Evolutionary conservation across 768 basidiomycete species (phyloP), one percentile per base, ranked within the genome.

Genomic region (Psilocybe tampanensis): DNA sequence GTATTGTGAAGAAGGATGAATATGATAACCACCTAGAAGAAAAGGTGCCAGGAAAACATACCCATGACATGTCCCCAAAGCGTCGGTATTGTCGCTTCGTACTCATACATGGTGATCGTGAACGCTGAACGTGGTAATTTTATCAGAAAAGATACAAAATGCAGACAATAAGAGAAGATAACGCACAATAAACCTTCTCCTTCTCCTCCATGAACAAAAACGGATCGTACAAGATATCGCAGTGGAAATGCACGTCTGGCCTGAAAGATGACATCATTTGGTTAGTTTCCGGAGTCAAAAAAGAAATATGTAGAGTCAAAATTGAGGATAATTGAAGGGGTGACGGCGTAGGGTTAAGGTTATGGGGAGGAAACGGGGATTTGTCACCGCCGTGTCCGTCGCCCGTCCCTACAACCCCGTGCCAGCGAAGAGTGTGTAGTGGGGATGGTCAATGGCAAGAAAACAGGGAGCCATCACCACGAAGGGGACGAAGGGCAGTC

Each of bases 41-140:
- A 11, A 52, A 23, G 9, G 42, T 47, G 23, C 44, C 17, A n/a
- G n/a, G n/a, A n/a, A 26, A 9, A 66, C 72, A 3, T 50, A 86
- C 89, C 83, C 73, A 83, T 87, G 32, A 88, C 86, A 12, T 82
- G 75, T 3, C 79, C 69, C 91, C 91, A 94, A 0, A 94, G 74
- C 0, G 86, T 86, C 8, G 85, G 82, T 32, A 93, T 90, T 2
- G 91, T 93, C 51, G 83, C 83, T 47, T 81, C 79, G 61, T 86
- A 90, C 66, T 93, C 91, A 64, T 85, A 88, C 58, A 92, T 76
- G 0, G 86, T 82, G 39, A 92, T 80, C 0, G 88, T 90, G 74
- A 90, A 94, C 7, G 80, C 84, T 72, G 47, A 6, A 44, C 17
- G 3, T n/a, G n/a, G n/a, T n/a, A n/a, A n/a, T n/a, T 13, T 39